Evolutionary conservation across 2,329 filamentous ascomycete genomes (phyloP).

Genomic region (Teratosphaeria gauchensis): DNA sequence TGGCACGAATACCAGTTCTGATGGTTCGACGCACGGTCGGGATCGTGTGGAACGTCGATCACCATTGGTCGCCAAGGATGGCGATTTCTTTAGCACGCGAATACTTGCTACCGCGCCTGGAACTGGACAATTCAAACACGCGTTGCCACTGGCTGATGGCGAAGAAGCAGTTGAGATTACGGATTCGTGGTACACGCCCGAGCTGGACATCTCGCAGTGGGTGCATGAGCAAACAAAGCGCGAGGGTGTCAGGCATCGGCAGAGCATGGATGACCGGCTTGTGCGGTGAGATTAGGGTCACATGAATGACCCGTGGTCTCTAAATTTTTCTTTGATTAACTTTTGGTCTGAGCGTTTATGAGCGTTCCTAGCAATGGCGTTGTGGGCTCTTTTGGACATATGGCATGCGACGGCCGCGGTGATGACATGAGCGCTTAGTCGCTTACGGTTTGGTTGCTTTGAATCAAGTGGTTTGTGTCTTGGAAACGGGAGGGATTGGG

Average conservation of each 20-base stretch:
- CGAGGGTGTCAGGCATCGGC: conserved; percentile 27
- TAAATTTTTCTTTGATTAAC: neutral
- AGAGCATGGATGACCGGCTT: conserved; percentile 26
- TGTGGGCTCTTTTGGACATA: neutral
- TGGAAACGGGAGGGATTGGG: neutral
- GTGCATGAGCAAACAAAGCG: conserved; percentile 22
- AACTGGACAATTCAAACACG: neutral
- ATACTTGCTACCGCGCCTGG: conserved; percentile 2
- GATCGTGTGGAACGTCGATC: conserved; percentile 1
- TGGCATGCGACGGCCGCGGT: neutral
- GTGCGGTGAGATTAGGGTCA: neutral
- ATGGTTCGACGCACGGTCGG: neutral
- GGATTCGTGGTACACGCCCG: conserved; percentile 20
- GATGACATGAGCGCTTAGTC: neutral
- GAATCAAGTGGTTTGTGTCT: neutral
- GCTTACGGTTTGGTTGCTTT: neutral
- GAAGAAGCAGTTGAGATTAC: conserved; percentile 24
- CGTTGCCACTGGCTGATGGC: conserved; percentile 2
- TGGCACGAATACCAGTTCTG: neutral
- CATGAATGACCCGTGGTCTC: neutral
- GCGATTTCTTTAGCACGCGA: conserved; percentile 5
- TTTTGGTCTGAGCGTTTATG: conserved; percentile 1
- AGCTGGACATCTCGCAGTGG: conserved; percentile 20
- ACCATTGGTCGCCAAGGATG: conserved; percentile 27
- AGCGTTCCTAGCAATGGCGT: neutral